Conservation (phyloP, 768 basidiomycete species). For the Tricholoma furcatifolium region DNA sequence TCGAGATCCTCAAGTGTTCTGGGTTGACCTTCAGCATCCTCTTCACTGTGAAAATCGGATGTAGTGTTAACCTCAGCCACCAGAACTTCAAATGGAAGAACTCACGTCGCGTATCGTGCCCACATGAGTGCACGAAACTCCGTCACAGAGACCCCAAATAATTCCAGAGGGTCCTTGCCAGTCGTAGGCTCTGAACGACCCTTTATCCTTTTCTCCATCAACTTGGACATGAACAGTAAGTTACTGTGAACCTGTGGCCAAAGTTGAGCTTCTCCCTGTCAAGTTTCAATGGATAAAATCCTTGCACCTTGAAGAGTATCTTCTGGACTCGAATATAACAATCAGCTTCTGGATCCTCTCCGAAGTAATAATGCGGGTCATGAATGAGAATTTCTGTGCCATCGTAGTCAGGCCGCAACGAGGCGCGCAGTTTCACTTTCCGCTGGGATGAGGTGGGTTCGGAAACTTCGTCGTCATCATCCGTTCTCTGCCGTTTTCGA, state of each 20-base stretch:
- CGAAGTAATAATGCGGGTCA: constrained; percentile 37
- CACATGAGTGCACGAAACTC: constrained; percentile 54
- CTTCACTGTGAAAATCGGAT: constrained; percentile 30
- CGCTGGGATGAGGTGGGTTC: not conserved
- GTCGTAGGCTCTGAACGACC: constrained; percentile 16
- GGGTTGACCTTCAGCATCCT: constrained; percentile 43
- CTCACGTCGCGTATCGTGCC: constrained; percentile 52
- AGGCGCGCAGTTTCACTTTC: constrained; percentile 1
- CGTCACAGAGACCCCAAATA: constrained; percentile 40
- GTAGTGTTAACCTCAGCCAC: not conserved
- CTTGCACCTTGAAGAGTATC: constrained; percentile 48
- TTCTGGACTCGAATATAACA: constrained; percentile 43
- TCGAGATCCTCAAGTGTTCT: constrained; percentile 37
- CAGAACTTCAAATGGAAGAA: constrained; percentile 7
- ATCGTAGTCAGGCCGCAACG: constrained; percentile 17
- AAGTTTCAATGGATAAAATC: not conserved
- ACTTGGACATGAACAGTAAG: constrained; percentile 20
- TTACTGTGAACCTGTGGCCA: constrained; percentile 22
- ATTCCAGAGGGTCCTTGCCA: constrained; percentile 38
- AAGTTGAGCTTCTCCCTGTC: not conserved
- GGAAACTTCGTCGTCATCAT: constrained; percentile 22
- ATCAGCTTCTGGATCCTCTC: constrained; percentile 32
- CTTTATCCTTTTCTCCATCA: constrained; percentile 15
- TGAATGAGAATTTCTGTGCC: constrained; percentile 21
- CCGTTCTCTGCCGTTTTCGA: constrained; percentile 27